Evolutionary conservation across 306 rosid species (phyloP).

Genomic region (Acmispon strigosus): DNA sequence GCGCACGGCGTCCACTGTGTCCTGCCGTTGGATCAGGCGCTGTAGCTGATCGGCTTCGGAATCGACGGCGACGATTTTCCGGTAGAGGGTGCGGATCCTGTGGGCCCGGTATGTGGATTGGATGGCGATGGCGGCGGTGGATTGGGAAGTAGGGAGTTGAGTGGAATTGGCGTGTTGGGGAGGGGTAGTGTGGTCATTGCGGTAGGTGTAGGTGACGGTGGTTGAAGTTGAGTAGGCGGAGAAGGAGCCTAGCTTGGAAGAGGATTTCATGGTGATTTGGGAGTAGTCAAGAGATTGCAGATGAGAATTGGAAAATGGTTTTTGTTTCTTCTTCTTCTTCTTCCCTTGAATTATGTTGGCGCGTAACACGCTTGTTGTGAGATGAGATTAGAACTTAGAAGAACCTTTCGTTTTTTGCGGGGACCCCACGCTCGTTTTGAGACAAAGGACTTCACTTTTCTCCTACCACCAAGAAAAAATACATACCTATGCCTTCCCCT

Average conservation of each 20-base stretch:
- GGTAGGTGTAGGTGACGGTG: constrained; percentile 42
- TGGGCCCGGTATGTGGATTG: constrained; percentile 71
- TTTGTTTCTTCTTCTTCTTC: not conserved
- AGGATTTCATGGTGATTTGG: constrained; percentile 22
- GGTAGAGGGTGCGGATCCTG: constrained; percentile 58
- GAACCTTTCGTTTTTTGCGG: not conserved
- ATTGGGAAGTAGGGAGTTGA: constrained; percentile 23
- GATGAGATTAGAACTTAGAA: not conserved
- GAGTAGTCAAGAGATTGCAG: not conserved
- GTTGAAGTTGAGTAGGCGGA: constrained; percentile 24
- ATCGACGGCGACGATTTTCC: constrained; percentile 44
- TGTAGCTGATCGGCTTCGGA: constrained; percentile 57
- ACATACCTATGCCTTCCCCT: not conserved
- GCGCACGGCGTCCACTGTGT: constrained; percentile 85
- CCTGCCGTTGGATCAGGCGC: constrained; percentile 74
- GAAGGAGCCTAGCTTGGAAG: constrained; percentile 22
- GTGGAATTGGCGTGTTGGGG: constrained; percentile 25
- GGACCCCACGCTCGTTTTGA: constrained; percentile 11
- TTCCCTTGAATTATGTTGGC: constrained; percentile 36
- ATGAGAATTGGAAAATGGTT: not conserved
- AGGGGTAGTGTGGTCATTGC: constrained; percentile 51
- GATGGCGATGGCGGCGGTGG: constrained; percentile 55
- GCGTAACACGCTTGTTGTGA: not conserved
- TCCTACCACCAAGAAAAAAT: not conserved
- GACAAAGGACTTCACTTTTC: not conserved